A percentile compares a stretch with the other conserved stretches of the same genome.
These are phyloP conservation scores for Penicillium salamii DNA, from an alignment of 495 filamentous ascomycete genomes.

Conservation along the genomic window DNA sequence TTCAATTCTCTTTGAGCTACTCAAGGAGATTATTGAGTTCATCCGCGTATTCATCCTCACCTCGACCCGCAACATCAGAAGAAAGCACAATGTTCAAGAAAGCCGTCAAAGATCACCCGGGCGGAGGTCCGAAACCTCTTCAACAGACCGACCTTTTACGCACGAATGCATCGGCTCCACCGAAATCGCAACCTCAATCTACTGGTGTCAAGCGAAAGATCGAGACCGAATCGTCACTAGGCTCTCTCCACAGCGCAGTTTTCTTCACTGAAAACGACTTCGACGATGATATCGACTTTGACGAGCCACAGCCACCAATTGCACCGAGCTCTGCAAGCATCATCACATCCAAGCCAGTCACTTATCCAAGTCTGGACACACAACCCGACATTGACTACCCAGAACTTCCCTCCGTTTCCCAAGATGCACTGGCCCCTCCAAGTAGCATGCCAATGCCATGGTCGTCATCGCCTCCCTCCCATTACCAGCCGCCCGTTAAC, in stretches of 20 bases:
- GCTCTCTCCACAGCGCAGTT: constrained; percentile 43
- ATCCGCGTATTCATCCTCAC: constrained; percentile 26
- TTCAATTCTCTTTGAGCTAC: constrained; percentile 26
- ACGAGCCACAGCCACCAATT: constrained; percentile 36
- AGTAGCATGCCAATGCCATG: constrained; percentile 59
- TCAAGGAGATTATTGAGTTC: constrained; percentile 16
- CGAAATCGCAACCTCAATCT: constrained; percentile 25
- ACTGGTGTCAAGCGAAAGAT: constrained; percentile 44
- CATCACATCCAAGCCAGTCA: constrained; percentile 15
- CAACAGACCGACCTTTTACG: constrained; percentile 31
- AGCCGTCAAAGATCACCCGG: constrained; percentile 41
- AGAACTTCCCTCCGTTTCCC: constrained; percentile 35
- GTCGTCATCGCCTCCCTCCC: constrained; percentile 61
- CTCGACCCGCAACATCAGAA: constrained; percentile 13
- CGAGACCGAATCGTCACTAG: constrained; percentile 36
- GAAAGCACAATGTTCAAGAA: constrained; percentile 42
- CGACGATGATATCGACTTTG: constrained; percentile 49
- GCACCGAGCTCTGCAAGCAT: constrained; percentile 15
- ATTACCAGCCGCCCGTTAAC: constrained; percentile 34
- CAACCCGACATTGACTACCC: constrained; percentile 37
- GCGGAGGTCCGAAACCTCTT: constrained; percentile 31
- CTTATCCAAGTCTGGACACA: constrained; percentile 24
- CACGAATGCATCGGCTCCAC: constrained; percentile 18
- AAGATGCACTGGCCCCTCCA: constrained; percentile 30
- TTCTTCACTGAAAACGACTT: constrained; percentile 58